These are phyloP conservation scores for Acanthamoeba rhysodes DNA, from an alignment of 208 protist species.

Conservation along the genomic window DNA sequence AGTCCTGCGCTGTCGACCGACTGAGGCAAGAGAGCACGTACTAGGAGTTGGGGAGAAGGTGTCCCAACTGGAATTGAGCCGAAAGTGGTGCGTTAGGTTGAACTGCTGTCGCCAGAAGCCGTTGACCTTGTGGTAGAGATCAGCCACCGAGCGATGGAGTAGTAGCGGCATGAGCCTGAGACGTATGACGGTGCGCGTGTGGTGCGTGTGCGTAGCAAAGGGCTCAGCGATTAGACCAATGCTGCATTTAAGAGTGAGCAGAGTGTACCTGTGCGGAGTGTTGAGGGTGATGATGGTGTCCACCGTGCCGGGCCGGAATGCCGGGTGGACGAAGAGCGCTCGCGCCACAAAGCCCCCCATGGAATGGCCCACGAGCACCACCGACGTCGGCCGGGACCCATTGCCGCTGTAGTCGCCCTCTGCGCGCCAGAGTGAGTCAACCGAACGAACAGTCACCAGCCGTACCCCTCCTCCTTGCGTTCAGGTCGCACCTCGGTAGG, in stretches of 20 bases:
- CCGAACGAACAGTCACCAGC: background rate
- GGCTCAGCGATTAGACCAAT: background rate
- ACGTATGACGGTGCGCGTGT: background rate
- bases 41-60: background rate
- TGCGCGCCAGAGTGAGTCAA: background rate
- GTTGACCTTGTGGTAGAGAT: constrained; percentile 69
- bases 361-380: constrained; percentile 71
- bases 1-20: too few relatives aligned
- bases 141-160: constrained; percentile 26
- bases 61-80: background rate
- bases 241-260: background rate
- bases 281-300: constrained; percentile 66
- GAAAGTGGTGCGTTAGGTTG: background rate
- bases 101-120: constrained; percentile 43
- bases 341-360: constrained; percentile 73
- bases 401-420: too few relatives aligned
- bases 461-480: background rate
- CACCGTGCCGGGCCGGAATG: constrained; percentile 4
- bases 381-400: background rate
- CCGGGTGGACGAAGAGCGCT: constrained; percentile 18
- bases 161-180: constrained; percentile 31
- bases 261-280: constrained; percentile 33
- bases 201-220: too few relatives aligned
- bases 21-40: too few relatives aligned
- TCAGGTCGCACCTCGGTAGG: background rate